phyloP scores from a whole-genome alignment of 148 eudicot genomes.

The Nepenthes gracilis region DNA sequence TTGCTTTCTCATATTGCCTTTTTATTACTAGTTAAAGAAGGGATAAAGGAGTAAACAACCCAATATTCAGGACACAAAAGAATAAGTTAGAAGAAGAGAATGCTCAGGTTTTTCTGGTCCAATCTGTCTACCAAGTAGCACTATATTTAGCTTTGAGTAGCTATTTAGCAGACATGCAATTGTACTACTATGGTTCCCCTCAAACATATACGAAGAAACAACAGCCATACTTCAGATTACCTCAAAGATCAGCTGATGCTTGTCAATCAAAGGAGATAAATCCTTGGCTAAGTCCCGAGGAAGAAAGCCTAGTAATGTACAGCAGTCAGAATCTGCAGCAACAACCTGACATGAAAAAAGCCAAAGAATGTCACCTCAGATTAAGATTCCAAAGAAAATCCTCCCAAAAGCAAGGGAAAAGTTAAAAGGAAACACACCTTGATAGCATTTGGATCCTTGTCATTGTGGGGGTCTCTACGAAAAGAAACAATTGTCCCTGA shows the following conservation, averaged over 20 bases:
- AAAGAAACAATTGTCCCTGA: conserved; percentile 40
- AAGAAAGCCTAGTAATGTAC: conserved; percentile 54
- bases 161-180: too few relatives aligned
- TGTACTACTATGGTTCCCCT: too few relatives aligned
- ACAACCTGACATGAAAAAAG: conserved; percentile 48
- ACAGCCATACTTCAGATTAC: conserved; percentile 19
- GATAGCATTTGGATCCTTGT: conserved; percentile 78
- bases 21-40: too few relatives aligned
- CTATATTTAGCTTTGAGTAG: too few relatives aligned
- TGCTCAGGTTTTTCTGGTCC: too few relatives aligned
- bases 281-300: conserved; percentile 63
- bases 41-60: too few relatives aligned
- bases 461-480: conserved; percentile 51
- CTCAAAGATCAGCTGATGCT: conserved; percentile 42
- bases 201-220: neutral
- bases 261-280: conserved; percentile 74
- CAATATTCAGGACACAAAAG: too few relatives aligned
- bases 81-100: too few relatives aligned
- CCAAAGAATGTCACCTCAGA: conserved; percentile 8
- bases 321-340: conserved; percentile 31
- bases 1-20: too few relatives aligned
- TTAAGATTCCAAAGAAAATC: neutral
- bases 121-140: too few relatives aligned
- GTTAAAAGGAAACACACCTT: conserved; percentile 36
- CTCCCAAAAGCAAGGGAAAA: conserved; percentile 1